Conservation (phyloP, 2,329 filamentous ascomycete genomes). For the Sporothrix brunneoviolacea region DNA sequence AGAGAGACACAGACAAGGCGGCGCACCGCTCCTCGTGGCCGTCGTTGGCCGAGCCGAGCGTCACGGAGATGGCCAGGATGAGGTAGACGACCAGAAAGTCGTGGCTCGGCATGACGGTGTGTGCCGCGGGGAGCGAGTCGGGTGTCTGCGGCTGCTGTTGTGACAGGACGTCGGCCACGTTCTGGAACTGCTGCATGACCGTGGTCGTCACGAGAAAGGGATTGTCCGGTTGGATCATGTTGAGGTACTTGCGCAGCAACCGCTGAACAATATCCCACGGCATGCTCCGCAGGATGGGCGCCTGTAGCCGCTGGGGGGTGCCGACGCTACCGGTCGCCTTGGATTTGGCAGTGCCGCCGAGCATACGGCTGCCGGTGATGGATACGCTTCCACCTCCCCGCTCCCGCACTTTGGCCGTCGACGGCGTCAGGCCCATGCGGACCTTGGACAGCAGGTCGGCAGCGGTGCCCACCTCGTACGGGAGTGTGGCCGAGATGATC, state of each 20-base stretch:
- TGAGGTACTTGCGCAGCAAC: slow-evolving; percentile 27
- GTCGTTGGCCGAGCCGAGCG: slow-evolving; percentile 25
- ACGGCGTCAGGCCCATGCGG: slow-evolving; percentile 28
- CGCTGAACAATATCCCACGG: slow-evolving; percentile 18
- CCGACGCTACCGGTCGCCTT: neutral
- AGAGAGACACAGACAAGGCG: slow-evolving; percentile 25
- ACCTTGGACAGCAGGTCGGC: slow-evolving; percentile 26
- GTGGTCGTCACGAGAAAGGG: slow-evolving; percentile 24
- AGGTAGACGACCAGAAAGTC: slow-evolving; percentile 28
- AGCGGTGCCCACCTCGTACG: slow-evolving; percentile 22
- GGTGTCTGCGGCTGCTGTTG: slow-evolving; percentile 12
- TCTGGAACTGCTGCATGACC: slow-evolving; percentile 24
- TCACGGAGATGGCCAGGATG: slow-evolving; percentile 27
- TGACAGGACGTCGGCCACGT: slow-evolving; percentile 6
- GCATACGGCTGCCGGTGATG: neutral
- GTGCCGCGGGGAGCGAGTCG: slow-evolving; percentile 1
- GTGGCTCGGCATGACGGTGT: slow-evolving; percentile 21
- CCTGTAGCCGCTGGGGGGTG: neutral
- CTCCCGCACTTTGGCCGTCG: slow-evolving; percentile 17
- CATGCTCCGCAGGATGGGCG: slow-evolving; percentile 14
- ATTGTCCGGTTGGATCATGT: slow-evolving; percentile 24
- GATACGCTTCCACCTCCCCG: neutral
- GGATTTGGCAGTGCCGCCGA: neutral
- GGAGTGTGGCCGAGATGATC: slow-evolving; percentile 25
- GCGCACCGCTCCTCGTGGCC: slow-evolving; percentile 27